A percentile compares a stretch with the other conserved stretches of the same genome.
phyloP scores from a whole-genome alignment of 208 protist genomes.

The Trypanosoma brucei region DNA sequence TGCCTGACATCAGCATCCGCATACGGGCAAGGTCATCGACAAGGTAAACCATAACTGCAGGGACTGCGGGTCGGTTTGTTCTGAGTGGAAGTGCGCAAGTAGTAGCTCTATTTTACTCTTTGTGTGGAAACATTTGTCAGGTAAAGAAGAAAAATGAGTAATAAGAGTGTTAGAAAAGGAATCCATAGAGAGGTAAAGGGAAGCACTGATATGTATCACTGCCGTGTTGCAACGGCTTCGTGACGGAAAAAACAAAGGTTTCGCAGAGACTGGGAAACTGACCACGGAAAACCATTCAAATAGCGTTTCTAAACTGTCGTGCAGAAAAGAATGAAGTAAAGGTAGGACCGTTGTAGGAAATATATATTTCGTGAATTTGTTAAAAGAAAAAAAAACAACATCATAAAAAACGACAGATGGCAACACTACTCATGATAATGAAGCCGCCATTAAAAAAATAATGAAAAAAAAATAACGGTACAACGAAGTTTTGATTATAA shows the following conservation, averaged over 20 bases:
- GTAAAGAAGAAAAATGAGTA: too few species aligned
- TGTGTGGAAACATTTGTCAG: background rate
- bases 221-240: too few species aligned
- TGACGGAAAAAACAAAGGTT: too few species aligned
- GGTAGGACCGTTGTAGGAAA: background rate
- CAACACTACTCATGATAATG: background rate
- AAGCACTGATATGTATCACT: too few species aligned
- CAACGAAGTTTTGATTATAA: too few species aligned
- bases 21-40: background rate
- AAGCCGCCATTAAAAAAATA: background rate
- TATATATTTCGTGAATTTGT: background rate
- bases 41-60: background rate
- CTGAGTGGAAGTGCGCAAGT: background rate
- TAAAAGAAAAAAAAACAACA: background rate
- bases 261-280: too few species aligned
- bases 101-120: background rate
- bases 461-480: background rate
- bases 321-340: background rate
- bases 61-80: conserved; percentile 2
- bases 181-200: too few species aligned
- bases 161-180: too few species aligned
- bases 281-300: too few species aligned
- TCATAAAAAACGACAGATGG: background rate
- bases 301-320: too few species aligned
- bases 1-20: conserved; percentile 15